phyloP scores from a whole-genome alignment of 345 rosid genomes.

The Heritiera fomes region DNA sequence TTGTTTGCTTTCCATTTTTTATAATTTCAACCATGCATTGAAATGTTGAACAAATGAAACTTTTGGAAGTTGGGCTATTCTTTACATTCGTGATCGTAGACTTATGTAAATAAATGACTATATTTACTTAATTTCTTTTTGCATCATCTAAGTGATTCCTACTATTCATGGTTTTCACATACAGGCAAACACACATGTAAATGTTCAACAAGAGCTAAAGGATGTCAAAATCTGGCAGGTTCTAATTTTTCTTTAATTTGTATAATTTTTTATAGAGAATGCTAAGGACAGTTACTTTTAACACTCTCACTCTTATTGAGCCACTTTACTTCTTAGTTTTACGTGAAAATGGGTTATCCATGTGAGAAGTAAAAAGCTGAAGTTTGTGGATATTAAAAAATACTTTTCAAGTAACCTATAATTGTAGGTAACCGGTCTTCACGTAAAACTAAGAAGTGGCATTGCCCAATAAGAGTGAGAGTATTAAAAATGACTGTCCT shows the following conservation, averaged over 20 bases:
- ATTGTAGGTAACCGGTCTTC: too few species aligned
- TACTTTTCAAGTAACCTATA: too few species aligned
- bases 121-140: not conserved
- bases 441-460: too few species aligned
- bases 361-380: too few species aligned
- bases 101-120: not conserved
- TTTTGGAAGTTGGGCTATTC: not conserved
- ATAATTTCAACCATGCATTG: not conserved
- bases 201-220: constrained; percentile 75
- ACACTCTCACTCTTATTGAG: too few species aligned
- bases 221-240: constrained; percentile 99
- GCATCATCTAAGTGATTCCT: constrained; percentile 21
- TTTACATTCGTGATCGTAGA: not conserved
- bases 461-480: too few species aligned
- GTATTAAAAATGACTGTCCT: too few species aligned
- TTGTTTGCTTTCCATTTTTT: not conserved
- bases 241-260: constrained; percentile 19
- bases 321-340: too few species aligned
- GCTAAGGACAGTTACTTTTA: too few species aligned
- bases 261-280: not conserved
- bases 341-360: too few species aligned
- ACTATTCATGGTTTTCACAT: constrained; percentile 26
- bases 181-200: constrained; percentile 97
- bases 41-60: not conserved
- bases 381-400: too few species aligned